phyloP scores from a whole-genome alignment of 768 basidiomycete genomes.

The Gloeophyllum trabeum region DNA sequence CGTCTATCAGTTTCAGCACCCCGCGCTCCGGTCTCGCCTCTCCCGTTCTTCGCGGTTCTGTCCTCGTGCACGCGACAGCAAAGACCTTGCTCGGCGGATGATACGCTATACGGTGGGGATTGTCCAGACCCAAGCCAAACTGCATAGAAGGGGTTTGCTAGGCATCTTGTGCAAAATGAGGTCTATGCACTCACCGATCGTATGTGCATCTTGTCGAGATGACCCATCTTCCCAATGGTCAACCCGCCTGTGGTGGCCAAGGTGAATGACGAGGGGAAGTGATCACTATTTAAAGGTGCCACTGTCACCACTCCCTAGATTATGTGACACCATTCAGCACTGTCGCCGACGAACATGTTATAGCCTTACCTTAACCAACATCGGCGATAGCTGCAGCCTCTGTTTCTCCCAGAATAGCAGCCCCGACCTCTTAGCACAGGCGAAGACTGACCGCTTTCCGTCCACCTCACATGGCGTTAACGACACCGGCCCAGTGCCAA shows the following conservation, averaged over 20 bases:
- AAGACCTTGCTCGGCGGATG: conserved; percentile 42
- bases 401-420: conserved; percentile 61
- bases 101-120: conserved; percentile 59
- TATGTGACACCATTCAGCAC: neutral
- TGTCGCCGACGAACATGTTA: neutral
- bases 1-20: conserved; percentile 53
- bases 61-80: conserved; percentile 52
- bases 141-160: conserved; percentile 17
- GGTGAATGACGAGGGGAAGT: conserved; percentile 43
- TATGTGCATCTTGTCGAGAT: conserved; percentile 73
- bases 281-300: conserved; percentile 32
- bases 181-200: conserved; percentile 41
- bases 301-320: conserved; percentile 42
- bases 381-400: conserved; percentile 53
- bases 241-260: conserved; percentile 44
- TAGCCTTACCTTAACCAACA: conserved; percentile 51
- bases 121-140: conserved; percentile 64
- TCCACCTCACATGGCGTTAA: conserved; percentile 46
- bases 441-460: conserved; percentile 49
- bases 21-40: conserved; percentile 42
- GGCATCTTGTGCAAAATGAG: neutral
- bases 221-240: conserved; percentile 52
- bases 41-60: conserved; percentile 41
- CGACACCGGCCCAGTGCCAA: conserved; percentile 59
- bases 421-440: conserved; percentile 57